These are phyloP conservation scores for Odonthalia washingtoniensis DNA, from an alignment of 31 red algal species.

Conservation along the genomic window DNA sequence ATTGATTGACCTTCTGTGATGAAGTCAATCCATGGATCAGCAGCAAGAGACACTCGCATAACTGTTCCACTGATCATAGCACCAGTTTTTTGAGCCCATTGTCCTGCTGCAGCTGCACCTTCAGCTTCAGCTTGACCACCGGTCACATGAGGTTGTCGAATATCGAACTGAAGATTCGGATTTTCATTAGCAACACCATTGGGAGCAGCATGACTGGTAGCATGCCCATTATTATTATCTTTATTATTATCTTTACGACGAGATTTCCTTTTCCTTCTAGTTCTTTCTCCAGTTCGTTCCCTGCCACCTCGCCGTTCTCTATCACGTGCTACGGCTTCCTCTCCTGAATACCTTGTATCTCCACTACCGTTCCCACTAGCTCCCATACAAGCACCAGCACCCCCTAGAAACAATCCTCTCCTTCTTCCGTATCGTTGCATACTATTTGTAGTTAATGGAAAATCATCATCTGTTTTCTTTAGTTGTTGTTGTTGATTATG, in stretches of 20 bases:
- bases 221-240: conserved; percentile 27
- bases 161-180: too few relatives aligned
- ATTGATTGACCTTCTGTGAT: conserved; percentile 53
- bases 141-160: conserved; percentile 29
- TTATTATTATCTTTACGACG: conserved; percentile 35
- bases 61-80: conserved; percentile 57
- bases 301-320: conserved; percentile 17
- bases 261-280: conserved; percentile 50
- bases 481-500: not conserved
- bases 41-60: conserved; percentile 68
- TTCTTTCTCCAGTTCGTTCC: not conserved
- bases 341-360: too few relatives aligned
- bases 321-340: not conserved
- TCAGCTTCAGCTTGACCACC: conserved; percentile 21
- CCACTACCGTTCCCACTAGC: too few relatives aligned
- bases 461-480: conserved; percentile 2
- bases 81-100: conserved; percentile 25
- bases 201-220: too few relatives aligned
- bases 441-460: conserved; percentile 18
- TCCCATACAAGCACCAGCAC: too few relatives aligned
- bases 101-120: conserved; percentile 40
- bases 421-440: conserved; percentile 10
- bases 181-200: too few relatives aligned
- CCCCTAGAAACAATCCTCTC: conserved; percentile 13
- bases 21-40: conserved; percentile 74